Evolutionary conservation across 2,329 filamentous ascomycete species (phyloP), one percentile per base, ranked within the genome.

Genomic region (Sclerotinia borealis): DNA sequence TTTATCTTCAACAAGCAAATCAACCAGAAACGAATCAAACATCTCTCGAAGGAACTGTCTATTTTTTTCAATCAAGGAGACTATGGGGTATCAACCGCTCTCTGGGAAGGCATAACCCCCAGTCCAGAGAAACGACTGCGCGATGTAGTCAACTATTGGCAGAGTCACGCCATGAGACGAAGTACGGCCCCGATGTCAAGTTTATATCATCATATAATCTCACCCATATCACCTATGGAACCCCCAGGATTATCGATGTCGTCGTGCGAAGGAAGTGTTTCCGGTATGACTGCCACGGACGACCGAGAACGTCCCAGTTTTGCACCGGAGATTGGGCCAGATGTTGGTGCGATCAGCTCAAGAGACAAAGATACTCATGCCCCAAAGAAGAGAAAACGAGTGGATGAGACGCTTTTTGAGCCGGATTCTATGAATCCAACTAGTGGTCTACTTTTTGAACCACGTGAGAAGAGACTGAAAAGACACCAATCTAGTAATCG

Each of bases 101-200:
- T 61, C 9, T 61, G 59, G 59, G 37, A 47, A 8, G 59, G 59
- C 10, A 45, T 47, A 8, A 52, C 31, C 25, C 25, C 48, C 9
- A 50, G 8, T 29, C 34, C 27, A 8, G 37, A 13, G 9, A 27
- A 22, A 27, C 19, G 15, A 34, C 34, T 19, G 10, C n/a, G 29
- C 8, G 27, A 59, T 31, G n/a, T 34, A 6, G 41, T 36, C 7
- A 45, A 4, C 15, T 9, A 17, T 48, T 45, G 13, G 17, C 25
- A 34, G 11, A 36, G 36, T 13, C 19, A 13, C 8, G 8, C 9
- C 19, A 47, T 2, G 2, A 47, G n/a, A 4, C 41, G 29, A 4
- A 19, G 15, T 7, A 34, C 3, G 10, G 8, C 8, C n/a, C 47
- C 41, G 2, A 15, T 8, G 1, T 19, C 11, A n/a, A 11, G 17